A percentile compares a stretch with the other conserved stretches of the same genome.
These are phyloP conservation scores for Eimeria sp. DNA, from an alignment of 169 alveolate species.

Conservation along the genomic window DNA sequence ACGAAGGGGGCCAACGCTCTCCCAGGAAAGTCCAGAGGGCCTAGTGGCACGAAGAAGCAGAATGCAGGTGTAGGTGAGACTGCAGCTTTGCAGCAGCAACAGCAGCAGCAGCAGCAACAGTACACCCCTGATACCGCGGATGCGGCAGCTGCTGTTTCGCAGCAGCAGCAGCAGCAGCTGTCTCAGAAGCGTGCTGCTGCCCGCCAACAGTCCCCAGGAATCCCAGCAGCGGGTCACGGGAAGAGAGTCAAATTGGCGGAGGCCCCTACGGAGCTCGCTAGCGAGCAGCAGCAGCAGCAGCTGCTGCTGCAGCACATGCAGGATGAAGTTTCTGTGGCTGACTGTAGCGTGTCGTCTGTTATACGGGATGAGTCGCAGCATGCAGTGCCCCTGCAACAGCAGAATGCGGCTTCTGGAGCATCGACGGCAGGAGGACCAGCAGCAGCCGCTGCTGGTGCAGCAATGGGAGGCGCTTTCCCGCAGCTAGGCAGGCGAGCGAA, in stretches of 20 bases:
- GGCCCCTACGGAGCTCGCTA: slow-evolving; percentile 3
- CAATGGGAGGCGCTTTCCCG: slow-evolving; percentile 17
- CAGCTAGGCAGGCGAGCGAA: slow-evolving; percentile 56
- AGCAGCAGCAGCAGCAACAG: slow-evolving; percentile 67
- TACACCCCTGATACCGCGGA: slow-evolving; percentile 24
- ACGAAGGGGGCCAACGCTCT: slow-evolving; percentile 1
- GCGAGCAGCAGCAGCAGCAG: slow-evolving; percentile 56
- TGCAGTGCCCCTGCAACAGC: slow-evolving; percentile 47
- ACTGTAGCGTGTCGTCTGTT: slow-evolving; percentile 27
- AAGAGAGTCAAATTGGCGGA: slow-evolving; percentile 49
- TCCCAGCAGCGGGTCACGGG: slow-evolving; percentile 41
- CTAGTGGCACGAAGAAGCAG: slow-evolving; percentile 45
- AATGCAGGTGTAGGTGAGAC: slow-evolving; percentile 40
- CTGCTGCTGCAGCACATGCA: slow-evolving; percentile 72
- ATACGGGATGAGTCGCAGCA: slow-evolving; percentile 42
- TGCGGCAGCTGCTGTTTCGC: slow-evolving; percentile 17
- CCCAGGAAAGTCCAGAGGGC: slow-evolving; percentile 27
- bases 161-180: slow-evolving; percentile 56
- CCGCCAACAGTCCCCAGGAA: slow-evolving; percentile 53
- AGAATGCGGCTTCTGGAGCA: not conserved
- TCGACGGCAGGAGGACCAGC: slow-evolving; percentile 4
- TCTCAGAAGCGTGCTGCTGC: slow-evolving; percentile 42
- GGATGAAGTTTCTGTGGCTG: slow-evolving; percentile 62
- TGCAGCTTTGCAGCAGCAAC: slow-evolving; percentile 66
- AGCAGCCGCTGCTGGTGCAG: slow-evolving; percentile 56